Conservation (phyloP, 306 rosid species). For the Pueraria montana region DNA sequence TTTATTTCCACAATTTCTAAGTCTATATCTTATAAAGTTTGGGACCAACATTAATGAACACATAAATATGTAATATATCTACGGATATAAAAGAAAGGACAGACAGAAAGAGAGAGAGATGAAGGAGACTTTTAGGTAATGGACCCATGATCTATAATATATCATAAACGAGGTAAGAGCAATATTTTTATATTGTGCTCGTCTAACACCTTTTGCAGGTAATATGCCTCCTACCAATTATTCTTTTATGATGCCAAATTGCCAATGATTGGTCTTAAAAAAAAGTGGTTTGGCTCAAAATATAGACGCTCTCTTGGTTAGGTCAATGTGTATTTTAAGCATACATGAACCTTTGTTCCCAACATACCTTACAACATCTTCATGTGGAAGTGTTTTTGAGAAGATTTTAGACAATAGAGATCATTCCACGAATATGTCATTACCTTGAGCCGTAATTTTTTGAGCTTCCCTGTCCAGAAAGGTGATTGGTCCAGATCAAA, state of each 20-base stretch:
- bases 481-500: constrained; percentile 71
- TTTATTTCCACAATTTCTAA: constrained; percentile 34
- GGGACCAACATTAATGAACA: constrained; percentile 61
- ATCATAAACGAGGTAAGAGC: constrained; percentile 48
- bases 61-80: constrained; percentile 33
- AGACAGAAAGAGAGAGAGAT: constrained; percentile 48
- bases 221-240: constrained; percentile 79
- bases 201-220: constrained; percentile 68
- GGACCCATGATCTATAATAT: constrained; percentile 56
- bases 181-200: constrained; percentile 55
- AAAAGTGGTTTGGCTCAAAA: constrained; percentile 53
- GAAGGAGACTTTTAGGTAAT: constrained; percentile 53
- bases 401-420: constrained; percentile 34
- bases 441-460: constrained; percentile 57
- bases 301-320: constrained; percentile 54
- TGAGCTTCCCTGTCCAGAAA: constrained; percentile 49
- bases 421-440: constrained; percentile 52
- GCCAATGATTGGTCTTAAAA: constrained; percentile 66
- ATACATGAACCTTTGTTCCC: constrained; percentile 53
- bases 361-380: constrained; percentile 60
- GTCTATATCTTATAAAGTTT: constrained; percentile 33
- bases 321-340: constrained; percentile 59
- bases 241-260: constrained; percentile 56
- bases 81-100: constrained; percentile 39
- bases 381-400: constrained; percentile 43